phyloP scores from a whole-genome alignment of 1,284 basidiomycete genomes.

The Fomes fomentarius region DNA sequence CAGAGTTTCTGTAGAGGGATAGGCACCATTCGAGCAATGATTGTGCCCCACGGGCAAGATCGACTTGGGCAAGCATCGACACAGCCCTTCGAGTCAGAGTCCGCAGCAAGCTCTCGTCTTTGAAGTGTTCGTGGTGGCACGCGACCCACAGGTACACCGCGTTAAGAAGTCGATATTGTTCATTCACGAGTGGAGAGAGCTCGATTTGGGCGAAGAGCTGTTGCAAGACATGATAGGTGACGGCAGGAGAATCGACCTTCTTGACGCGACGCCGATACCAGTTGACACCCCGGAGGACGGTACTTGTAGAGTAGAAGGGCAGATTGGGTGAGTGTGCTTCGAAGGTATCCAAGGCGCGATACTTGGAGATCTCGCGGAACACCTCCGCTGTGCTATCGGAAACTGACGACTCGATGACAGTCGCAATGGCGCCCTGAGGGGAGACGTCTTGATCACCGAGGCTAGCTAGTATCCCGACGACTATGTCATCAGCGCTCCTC shows the following conservation, averaged over 20 bases:
- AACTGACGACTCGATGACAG: constrained; percentile 43
- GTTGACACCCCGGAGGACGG: constrained; percentile 56
- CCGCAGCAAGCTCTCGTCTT: constrained; percentile 61
- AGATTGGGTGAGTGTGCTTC: constrained; percentile 62
- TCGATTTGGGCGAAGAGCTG: constrained; percentile 74
- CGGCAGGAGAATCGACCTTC: constrained; percentile 46
- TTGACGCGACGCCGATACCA: constrained; percentile 55
- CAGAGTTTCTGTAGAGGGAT: constrained; percentile 42
- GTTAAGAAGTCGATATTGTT: constrained; percentile 81
- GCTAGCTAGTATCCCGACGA: constrained; percentile 58
- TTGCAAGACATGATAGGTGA: constrained; percentile 79
- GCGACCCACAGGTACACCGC: constrained; percentile 77
- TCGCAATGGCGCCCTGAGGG: constrained; percentile 47
- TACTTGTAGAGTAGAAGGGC: constrained; percentile 53
- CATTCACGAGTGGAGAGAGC: constrained; percentile 78
- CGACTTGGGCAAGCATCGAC: constrained; percentile 66
- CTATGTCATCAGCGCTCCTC: constrained; percentile 56
- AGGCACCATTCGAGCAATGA: constrained; percentile 83
- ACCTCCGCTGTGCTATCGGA: constrained; percentile 38
- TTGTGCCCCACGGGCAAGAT: constrained; percentile 70
- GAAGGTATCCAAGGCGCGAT: constrained; percentile 52
- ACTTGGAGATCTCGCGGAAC: constrained; percentile 54
- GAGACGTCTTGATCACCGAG: constrained; percentile 63
- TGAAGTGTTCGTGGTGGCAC: constrained; percentile 56
- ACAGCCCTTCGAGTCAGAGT: constrained; percentile 71